phyloP scores from a whole-genome alignment of 257 asterid genomes.

The Salvia hispanica region DNA sequence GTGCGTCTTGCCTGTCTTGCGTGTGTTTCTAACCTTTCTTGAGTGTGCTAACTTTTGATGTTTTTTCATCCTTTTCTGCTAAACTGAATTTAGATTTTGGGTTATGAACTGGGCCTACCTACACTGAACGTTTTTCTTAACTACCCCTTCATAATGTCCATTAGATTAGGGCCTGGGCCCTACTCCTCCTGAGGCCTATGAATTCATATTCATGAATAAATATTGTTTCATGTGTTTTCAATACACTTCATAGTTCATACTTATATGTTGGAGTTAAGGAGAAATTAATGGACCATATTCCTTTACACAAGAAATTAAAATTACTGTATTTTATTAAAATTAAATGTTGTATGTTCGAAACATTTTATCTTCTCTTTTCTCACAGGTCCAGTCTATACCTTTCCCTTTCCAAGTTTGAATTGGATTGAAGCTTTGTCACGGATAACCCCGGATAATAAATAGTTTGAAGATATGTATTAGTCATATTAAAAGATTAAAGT shows the following conservation, averaged over 20 bases:
- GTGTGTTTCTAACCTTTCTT: background rate
- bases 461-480: conserved; percentile 1
- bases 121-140: background rate
- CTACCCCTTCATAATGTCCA: background rate
- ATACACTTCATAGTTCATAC: too few species aligned
- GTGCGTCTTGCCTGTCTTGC: background rate
- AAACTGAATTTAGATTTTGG: background rate
- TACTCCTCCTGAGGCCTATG: background rate
- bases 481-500: background rate
- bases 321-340: background rate
- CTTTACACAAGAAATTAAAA: background rate
- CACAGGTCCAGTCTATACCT: background rate
- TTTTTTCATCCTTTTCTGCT: too few species aligned
- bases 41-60: too few species aligned
- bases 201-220: background rate
- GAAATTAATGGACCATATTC: background rate
- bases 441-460: background rate
- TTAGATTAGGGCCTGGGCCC: conserved; percentile 7
- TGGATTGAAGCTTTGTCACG: conserved; percentile 9
- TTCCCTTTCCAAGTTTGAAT: conserved; percentile 3
- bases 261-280: background rate
- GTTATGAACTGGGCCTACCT: background rate
- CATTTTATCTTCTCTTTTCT: conserved; percentile 27
- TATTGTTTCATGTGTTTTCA: too few species aligned
- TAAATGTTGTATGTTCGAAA: background rate